Conservation (phyloP, 768 basidiomycete genomes). For the Asterophora parasitica region DNA sequence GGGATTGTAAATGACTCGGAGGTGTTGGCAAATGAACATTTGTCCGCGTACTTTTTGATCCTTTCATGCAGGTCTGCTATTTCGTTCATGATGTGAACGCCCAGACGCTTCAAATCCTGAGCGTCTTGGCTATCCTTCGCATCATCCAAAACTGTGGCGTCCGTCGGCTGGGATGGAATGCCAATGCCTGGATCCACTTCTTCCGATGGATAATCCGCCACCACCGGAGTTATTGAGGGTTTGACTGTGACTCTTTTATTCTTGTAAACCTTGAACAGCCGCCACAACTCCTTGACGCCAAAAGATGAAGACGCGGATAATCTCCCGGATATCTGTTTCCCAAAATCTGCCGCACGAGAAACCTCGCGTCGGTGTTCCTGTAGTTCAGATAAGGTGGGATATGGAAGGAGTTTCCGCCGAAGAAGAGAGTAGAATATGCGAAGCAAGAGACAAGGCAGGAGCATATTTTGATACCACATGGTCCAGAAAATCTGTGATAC, state of each 20-base stretch:
- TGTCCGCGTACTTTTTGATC: constrained; percentile 48
- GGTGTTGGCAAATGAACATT: constrained; percentile 1
- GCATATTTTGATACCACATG: constrained; percentile 55
- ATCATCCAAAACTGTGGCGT: constrained; percentile 27
- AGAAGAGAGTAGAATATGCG: constrained; percentile 45
- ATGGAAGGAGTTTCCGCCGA: constrained; percentile 44
- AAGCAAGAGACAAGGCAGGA: constrained; percentile 48
- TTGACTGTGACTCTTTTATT: constrained; percentile 31
- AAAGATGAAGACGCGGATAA: constrained; percentile 43
- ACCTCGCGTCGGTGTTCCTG: constrained; percentile 47
- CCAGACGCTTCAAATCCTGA: constrained; percentile 37
- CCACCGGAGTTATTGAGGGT: constrained; percentile 15
- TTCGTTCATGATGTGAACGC: constrained; percentile 38
- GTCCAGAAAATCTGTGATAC: constrained; percentile 51
- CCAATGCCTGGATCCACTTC: constrained; percentile 6
- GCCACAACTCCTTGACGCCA: constrained; percentile 51
- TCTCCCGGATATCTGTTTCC: constrained; percentile 41
- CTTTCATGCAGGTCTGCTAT: constrained; percentile 61
- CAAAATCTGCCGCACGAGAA: constrained; percentile 46
- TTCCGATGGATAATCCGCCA: constrained; percentile 10
- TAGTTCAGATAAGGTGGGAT: constrained; percentile 52
- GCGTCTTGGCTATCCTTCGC: constrained; percentile 29
- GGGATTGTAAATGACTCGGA: not conserved
- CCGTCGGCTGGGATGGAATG: constrained; percentile 13
- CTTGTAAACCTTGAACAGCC: constrained; percentile 39